phyloP scores from a whole-genome alignment of 106 monocot genomes.

The Dendrobium nobile region DNA sequence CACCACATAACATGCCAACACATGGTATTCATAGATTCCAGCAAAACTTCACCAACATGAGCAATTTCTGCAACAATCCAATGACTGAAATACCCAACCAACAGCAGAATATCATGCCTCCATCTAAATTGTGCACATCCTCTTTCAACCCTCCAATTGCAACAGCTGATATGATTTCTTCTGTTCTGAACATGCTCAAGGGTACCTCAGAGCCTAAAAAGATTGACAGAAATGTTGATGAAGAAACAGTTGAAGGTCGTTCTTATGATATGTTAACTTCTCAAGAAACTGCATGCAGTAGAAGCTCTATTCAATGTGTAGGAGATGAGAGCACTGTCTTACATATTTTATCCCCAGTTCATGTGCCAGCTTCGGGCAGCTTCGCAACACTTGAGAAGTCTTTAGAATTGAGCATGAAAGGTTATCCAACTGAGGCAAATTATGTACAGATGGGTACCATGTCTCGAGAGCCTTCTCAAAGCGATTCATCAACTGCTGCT shows the following conservation, averaged over 20 bases:
- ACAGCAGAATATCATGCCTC: slow-evolving; percentile 27
- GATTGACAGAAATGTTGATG: slow-evolving; percentile 16
- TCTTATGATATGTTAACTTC: slow-evolving; percentile 24
- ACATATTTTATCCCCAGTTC: slow-evolving; percentile 16
- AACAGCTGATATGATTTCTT: slow-evolving; percentile 37
- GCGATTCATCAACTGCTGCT: slow-evolving; percentile 50
- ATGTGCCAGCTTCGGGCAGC: slow-evolving; percentile 15
- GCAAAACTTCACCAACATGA: slow-evolving; percentile 16
- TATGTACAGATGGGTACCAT: slow-evolving; percentile 15
- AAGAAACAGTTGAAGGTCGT: slow-evolving; percentile 18
- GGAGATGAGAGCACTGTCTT: slow-evolving; percentile 23
- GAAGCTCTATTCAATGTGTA: slow-evolving; percentile 14
- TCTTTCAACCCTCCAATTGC: slow-evolving; percentile 25
- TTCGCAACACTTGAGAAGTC: slow-evolving; percentile 15
- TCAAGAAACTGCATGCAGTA: slow-evolving; percentile 22
- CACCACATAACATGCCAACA: not conserved
- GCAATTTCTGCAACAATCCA: slow-evolving; percentile 21
- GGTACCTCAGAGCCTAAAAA: slow-evolving; percentile 43
- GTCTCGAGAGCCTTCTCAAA: slow-evolving; percentile 50
- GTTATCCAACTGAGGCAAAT: slow-evolving; percentile 24
- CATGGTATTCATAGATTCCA: not conserved
- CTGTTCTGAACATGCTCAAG: slow-evolving; percentile 58
- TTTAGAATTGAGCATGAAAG: slow-evolving; percentile 20
- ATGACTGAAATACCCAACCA: slow-evolving; percentile 23
- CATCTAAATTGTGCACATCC: slow-evolving; percentile 39